Evolutionary conservation across 176 grass and related monocot species (phyloP), one percentile per base, ranked within the genome.

Genomic region (Eleusine indica): DNA sequence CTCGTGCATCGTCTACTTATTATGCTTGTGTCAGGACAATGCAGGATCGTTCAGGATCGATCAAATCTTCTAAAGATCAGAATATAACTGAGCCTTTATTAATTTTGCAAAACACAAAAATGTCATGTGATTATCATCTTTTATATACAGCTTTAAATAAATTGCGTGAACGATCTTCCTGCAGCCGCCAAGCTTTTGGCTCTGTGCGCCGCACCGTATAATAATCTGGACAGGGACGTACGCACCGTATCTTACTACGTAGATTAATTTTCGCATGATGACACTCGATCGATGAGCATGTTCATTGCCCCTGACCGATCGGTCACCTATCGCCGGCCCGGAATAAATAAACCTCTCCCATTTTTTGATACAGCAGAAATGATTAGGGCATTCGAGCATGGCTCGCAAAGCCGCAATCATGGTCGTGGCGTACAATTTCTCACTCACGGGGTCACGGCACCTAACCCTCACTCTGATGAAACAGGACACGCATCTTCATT

Each of bases 371-470:
- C 46, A 40, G 6, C 48, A 18, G 46, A 83, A 60, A 60, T 60
- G 56, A 79, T 77, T 56, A 32, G 37, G 66, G 19, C 57, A 29
- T 42, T 86, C 39, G 78, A 86, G 73, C 75, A 78, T 15, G 72
- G 22, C 54, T 89, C 15, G 87, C 83, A 89, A 86, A 82, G 72
- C 77, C 3, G 14, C 66, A 71, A 89, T 89, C 66, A 89, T 86
- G 78, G 78, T 2, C 32, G 0, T 19, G 53, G 49, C 49, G 4
- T 13, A 52, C 21, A 25, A 10, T 61, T 57, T 18, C 37, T n/a
- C 21, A 14, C 32, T 35, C 32, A 35, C 32, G 32, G 32, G 32
- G 2, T 35, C 32, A 35, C 19, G 0, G 63, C 18, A 87, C 85
- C 72, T 70, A 82, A 69, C 72, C 1, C 7, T 12, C 3, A 7